Percentiles rank a stretch among this genome's conserved stretches.
phyloP scores from a whole-genome alignment of 805 yeast genomes.

The Kluyveromyces nonfermentans region DNA sequence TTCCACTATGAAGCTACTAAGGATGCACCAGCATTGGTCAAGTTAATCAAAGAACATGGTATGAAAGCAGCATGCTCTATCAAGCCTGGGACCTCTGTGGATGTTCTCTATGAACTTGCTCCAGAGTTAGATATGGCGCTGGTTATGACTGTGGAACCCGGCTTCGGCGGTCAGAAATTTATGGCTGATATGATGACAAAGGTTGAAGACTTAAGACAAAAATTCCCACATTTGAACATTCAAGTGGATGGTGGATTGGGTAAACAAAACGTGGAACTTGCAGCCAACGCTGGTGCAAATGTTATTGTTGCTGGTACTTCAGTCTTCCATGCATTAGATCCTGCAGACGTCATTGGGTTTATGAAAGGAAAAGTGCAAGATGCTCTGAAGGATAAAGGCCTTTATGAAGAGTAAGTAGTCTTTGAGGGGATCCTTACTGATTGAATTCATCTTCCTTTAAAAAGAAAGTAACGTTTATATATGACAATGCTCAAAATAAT shows the following conservation, averaged over 20 bases:
- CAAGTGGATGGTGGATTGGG: conserved; percentile 97
- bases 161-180: conserved; percentile 96
- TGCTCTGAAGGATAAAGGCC: conserved; percentile 39
- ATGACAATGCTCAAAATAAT: not conserved
- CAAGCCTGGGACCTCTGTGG: conserved; percentile 88
- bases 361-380: conserved; percentile 54
- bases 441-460: not conserved
- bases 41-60: conserved; percentile 67
- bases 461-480: not conserved
- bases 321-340: conserved; percentile 78
- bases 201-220: conserved; percentile 64
- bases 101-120: conserved; percentile 66
- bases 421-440: not conserved
- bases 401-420: conserved; percentile 20
- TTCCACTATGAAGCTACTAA: conserved; percentile 92
- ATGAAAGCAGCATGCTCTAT: conserved; percentile 91
- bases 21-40: conserved; percentile 64
- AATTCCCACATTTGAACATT: conserved; percentile 72
- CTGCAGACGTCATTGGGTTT: conserved; percentile 60
- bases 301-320: conserved; percentile 97
- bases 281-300: conserved; percentile 97
- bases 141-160: conserved; percentile 98
- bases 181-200: conserved; percentile 96
- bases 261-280: conserved; percentile 69
- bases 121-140: conserved; percentile 86